Evolutionary conservation across 164 flowering plant genomes (phyloP).

Genomic region (Berberis thunbergii): DNA sequence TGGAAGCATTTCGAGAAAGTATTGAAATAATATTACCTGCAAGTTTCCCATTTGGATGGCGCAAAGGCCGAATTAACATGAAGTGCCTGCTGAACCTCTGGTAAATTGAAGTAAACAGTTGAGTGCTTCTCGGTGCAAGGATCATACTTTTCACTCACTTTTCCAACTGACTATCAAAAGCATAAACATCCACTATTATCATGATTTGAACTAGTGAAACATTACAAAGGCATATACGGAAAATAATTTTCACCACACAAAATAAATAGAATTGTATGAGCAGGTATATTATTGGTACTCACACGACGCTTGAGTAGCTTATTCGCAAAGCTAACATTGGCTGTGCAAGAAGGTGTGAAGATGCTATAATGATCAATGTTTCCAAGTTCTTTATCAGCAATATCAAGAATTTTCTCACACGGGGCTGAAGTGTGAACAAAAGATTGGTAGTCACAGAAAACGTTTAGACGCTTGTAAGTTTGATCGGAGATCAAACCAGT

Average conservation of each 20-base stretch:
- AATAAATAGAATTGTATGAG: neutral
- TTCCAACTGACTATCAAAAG: constrained; percentile 39
- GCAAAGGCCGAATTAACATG: constrained; percentile 60
- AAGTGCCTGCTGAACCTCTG: constrained; percentile 87
- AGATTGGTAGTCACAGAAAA: constrained; percentile 54
- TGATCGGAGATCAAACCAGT: constrained; percentile 86
- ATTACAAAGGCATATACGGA: no score
- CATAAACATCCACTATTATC: neutral
- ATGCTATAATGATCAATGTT: constrained; percentile 61
- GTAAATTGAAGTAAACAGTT: constrained; percentile 66
- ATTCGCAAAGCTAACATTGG: constrained; percentile 36
- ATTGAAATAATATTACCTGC: constrained; percentile 44
- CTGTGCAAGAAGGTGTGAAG: constrained; percentile 44
- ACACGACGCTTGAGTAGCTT: constrained; percentile 40
- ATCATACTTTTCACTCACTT: constrained; percentile 59
- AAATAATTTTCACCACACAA: no score
- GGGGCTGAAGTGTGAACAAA: constrained; percentile 51
- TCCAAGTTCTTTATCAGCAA: constrained; percentile 69
- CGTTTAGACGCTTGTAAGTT: constrained; percentile 55
- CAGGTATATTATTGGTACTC: constrained; percentile 17
- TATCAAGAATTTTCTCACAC: constrained; percentile 51
- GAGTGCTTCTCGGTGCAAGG: constrained; percentile 95
- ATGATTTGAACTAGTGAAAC: neutral
- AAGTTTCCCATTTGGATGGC: constrained; percentile 74
- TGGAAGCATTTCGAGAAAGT: neutral